phyloP scores from a whole-genome alignment of 2,329 filamentous ascomycete genomes.

The Ophiostoma tasmaniense region DNA sequence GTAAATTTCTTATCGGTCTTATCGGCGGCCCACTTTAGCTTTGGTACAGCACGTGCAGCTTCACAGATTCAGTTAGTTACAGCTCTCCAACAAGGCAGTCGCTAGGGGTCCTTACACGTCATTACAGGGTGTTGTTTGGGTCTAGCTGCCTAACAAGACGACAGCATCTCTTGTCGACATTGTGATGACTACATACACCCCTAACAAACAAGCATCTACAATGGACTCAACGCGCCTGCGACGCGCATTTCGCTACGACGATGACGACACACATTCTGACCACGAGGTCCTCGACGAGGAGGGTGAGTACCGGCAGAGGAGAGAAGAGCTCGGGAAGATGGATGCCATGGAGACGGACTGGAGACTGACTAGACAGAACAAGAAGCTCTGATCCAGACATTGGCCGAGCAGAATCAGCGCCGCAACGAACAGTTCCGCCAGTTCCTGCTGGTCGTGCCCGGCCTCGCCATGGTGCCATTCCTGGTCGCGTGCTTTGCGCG shows the following conservation, averaged over 20 bases:
- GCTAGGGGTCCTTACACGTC: slow-evolving; percentile 8
- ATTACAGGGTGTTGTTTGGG: no score
- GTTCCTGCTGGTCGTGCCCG: slow-evolving; percentile 43
- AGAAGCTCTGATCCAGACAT: slow-evolving; percentile 50
- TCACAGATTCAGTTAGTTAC: neutral
- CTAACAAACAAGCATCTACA: neutral
- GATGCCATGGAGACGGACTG: neutral
- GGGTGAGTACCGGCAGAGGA: slow-evolving; percentile 37
- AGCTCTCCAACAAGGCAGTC: neutral
- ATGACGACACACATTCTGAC: slow-evolving; percentile 43
- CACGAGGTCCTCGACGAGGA: slow-evolving; percentile 66
- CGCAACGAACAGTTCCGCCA: slow-evolving; percentile 51
- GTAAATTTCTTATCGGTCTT: slow-evolving; percentile 9
- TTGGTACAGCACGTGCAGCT: slow-evolving; percentile 10
- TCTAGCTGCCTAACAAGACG: neutral
- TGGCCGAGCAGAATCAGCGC: slow-evolving; percentile 46
- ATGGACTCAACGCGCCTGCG: slow-evolving; percentile 52
- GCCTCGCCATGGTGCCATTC: slow-evolving; percentile 29
- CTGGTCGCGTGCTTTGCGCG: slow-evolving; percentile 26
- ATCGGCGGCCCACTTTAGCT: neutral
- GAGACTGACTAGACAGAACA: slow-evolving; percentile 43
- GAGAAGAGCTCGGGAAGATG: neutral
- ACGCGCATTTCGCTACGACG: slow-evolving; percentile 68
- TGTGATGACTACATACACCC: neutral
- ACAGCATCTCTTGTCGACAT: neutral